A percentile compares a stretch with the other conserved stretches of the same genome.
phyloP scores from a whole-genome alignment of 768 basidiomycete species.

The Gloeopeniophorella convolvens region DNA sequence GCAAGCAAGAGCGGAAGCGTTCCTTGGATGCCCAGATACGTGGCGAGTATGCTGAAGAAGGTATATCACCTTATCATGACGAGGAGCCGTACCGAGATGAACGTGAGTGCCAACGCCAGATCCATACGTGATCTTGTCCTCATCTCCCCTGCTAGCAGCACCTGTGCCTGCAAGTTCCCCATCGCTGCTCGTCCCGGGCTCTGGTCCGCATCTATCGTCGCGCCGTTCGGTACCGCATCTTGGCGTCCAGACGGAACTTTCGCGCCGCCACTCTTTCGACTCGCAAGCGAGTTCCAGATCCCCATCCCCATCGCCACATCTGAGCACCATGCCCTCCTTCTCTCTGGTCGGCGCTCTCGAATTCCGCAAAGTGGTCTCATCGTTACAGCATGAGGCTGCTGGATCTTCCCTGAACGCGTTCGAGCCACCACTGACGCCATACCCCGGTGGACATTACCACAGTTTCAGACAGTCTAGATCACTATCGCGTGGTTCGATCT shows the following conservation, averaged over 20 bases:
- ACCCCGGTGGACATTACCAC: conserved; percentile 71
- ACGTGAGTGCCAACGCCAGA: conserved; percentile 34
- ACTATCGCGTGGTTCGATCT: conserved; percentile 28
- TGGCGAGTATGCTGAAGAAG: conserved; percentile 52
- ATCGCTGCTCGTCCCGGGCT: conserved; percentile 13
- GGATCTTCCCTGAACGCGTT: conserved; percentile 54
- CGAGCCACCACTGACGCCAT: conserved; percentile 62
- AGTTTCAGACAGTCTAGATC: conserved; percentile 29
- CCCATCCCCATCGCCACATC: conserved; percentile 34
- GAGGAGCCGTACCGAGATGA: conserved; percentile 57
- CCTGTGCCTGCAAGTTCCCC: conserved; percentile 9
- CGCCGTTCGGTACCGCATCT: conserved; percentile 33
- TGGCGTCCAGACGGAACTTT: conserved; percentile 34
- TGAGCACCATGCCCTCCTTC: conserved; percentile 66
- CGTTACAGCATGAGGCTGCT: conserved; percentile 65
- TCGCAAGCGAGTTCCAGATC: conserved; percentile 43
- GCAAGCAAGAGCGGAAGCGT: conserved; percentile 42
- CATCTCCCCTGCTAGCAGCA: conserved; percentile 19
- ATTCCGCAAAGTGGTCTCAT: conserved; percentile 86
- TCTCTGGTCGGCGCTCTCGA: conserved; percentile 94
- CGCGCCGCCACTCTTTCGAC: conserved; percentile 31
- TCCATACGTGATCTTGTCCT: conserved; percentile 2
- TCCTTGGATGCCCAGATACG: conserved; percentile 47
- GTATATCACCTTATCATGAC: conserved; percentile 31
- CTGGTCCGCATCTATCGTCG: conserved; percentile 35